phyloP scores from a whole-genome alignment of 805 yeast genomes.

The Metschnikowia baotianmanensis region DNA sequence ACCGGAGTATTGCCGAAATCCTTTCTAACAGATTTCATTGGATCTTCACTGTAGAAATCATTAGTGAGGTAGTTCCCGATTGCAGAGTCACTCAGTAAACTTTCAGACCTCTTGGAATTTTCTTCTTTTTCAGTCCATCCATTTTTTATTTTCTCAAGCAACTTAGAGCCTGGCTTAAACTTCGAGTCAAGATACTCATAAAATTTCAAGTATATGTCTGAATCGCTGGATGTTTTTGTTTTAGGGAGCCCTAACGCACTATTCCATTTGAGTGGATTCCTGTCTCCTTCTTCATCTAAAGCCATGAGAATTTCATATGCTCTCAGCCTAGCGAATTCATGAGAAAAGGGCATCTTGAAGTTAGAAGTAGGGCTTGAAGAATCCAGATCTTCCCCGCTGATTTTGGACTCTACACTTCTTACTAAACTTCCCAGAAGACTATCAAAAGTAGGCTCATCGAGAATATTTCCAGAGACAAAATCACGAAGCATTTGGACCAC shows the following conservation, averaged over 20 bases:
- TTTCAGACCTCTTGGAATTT: neutral
- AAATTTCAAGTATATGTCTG: constrained; percentile 44
- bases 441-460: constrained; percentile 44
- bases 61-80: constrained; percentile 1
- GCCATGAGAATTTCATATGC: constrained; percentile 48
- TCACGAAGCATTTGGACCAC: constrained; percentile 49
- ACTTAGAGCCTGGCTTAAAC: neutral
- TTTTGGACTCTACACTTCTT: constrained; percentile 24
- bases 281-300: constrained; percentile 22
- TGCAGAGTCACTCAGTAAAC: neutral
- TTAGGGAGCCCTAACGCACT: constrained; percentile 45
- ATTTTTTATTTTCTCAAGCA: neutral
- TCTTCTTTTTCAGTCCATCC: neutral
- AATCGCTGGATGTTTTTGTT: constrained; percentile 39
- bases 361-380: too few relatives aligned
- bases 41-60: constrained; percentile 29
- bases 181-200: constrained; percentile 31
- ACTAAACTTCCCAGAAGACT: constrained; percentile 43
- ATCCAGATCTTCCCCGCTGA: constrained; percentile 1
- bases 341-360: constrained; percentile 14
- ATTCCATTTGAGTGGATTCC: constrained; percentile 55
- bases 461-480: constrained; percentile 53
- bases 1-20: constrained; percentile 49
- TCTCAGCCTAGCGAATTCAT: constrained; percentile 50
- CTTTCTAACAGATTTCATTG: constrained; percentile 30